Evolutionary conservation across 768 basidiomycete genomes (phyloP).

Genomic region (Tulasnella sp.): DNA sequence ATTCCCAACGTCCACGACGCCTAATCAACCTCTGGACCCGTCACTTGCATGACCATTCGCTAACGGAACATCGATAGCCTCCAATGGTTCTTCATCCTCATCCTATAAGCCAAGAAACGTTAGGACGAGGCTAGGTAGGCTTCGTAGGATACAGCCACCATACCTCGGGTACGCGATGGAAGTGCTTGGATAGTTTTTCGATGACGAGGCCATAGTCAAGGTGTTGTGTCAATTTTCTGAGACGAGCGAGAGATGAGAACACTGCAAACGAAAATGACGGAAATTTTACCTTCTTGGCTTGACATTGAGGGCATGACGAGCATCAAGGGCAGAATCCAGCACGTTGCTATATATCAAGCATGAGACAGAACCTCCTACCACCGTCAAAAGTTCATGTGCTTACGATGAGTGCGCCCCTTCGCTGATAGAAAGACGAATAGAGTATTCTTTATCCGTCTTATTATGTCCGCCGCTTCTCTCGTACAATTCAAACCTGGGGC

Average conservation of each 20-base stretch:
- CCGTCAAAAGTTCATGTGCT: not conserved
- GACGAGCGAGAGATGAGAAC: not conserved
- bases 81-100: constrained; percentile 22
- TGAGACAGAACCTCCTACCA: not conserved
- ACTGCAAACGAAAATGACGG: not conserved
- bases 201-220: constrained; percentile 81
- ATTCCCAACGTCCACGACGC: not conserved
- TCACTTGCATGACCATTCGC: constrained; percentile 16
- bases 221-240: constrained; percentile 80
- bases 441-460: constrained; percentile 94
- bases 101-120: not conserved
- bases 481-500: constrained; percentile 74
- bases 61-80: constrained; percentile 23
- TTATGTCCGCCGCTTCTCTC: constrained; percentile 83
- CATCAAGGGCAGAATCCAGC: constrained; percentile 92
- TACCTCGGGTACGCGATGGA: constrained; percentile 55
- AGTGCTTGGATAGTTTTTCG: constrained; percentile 84
- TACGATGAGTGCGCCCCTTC: constrained; percentile 89
- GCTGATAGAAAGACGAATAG: constrained; percentile 85
- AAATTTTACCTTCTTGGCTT: constrained; percentile 70
- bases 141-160: not conserved
- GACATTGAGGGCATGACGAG: constrained; percentile 92
- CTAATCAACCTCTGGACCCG: constrained; percentile 10
- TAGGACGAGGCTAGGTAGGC: not conserved
- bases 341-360: constrained; percentile 56